These are phyloP conservation scores for Candida lessepsii DNA, from an alignment of 805 yeast genomes.

Conservation along the genomic window DNA sequence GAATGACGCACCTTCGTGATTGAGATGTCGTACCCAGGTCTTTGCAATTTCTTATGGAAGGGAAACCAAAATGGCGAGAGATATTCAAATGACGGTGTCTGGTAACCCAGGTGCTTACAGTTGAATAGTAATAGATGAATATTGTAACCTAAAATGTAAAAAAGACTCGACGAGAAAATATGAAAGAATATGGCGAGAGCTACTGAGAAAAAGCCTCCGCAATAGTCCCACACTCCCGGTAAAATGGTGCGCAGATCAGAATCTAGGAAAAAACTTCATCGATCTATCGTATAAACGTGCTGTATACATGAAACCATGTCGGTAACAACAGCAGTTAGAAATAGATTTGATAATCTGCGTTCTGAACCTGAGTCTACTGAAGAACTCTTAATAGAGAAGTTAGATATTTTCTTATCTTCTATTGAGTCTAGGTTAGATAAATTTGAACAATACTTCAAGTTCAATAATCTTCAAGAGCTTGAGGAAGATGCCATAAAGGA, in stretches of 20 bases:
- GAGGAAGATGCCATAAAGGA: constrained; percentile 13
- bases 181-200: too few relatives aligned
- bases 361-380: constrained; percentile 25
- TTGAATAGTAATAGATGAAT: too few relatives aligned
- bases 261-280: not conserved
- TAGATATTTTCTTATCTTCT: constrained; percentile 41
- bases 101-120: too few relatives aligned
- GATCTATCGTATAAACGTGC: not conserved
- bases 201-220: too few relatives aligned
- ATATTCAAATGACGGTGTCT: too few relatives aligned
- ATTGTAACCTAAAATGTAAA: too few relatives aligned
- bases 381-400: constrained; percentile 39
- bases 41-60: too few relatives aligned
- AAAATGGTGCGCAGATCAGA: too few relatives aligned
- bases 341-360: constrained; percentile 8
- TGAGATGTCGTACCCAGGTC: too few relatives aligned
- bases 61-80: too few relatives aligned
- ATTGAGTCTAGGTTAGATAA: constrained; percentile 40
- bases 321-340: constrained; percentile 14
- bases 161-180: too few relatives aligned
- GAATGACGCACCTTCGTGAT: too few relatives aligned
- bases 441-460: constrained; percentile 40
- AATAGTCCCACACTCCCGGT: not conserved
- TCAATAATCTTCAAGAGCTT: constrained; percentile 16
- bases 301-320: constrained; percentile 10